phyloP scores from a whole-genome alignment of 2,329 filamentous ascomycete genomes.

The Penicillium italicum region DNA sequence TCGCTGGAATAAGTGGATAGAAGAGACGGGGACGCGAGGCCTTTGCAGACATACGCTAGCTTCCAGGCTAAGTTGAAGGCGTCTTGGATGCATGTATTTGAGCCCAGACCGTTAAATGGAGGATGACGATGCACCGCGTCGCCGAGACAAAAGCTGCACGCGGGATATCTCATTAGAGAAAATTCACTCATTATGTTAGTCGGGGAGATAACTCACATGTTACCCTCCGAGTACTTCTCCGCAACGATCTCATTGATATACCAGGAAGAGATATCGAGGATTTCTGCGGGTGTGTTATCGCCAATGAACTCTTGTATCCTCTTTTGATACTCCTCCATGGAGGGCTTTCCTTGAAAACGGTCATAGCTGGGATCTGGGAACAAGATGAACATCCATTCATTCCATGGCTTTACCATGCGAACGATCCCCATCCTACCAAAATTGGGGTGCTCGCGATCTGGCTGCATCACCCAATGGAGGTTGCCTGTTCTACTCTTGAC shows the following conservation, averaged over 20 bases:
- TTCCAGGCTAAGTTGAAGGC: constrained; percentile 58
- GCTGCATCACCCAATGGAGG: constrained; percentile 59
- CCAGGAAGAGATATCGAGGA: constrained; percentile 57
- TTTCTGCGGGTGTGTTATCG: constrained; percentile 51
- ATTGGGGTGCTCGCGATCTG: constrained; percentile 49
- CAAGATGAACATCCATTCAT: constrained; percentile 60
- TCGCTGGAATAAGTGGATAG: constrained; percentile 47
- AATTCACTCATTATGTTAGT: neutral
- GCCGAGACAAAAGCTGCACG: constrained; percentile 51
- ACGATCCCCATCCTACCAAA: constrained; percentile 52
- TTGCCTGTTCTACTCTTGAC: constrained; percentile 51
- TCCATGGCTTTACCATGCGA: constrained; percentile 62
- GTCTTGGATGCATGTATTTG: constrained; percentile 58
- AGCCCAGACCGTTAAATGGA: constrained; percentile 55
- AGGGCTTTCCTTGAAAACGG: constrained; percentile 39
- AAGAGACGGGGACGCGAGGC: constrained; percentile 31
- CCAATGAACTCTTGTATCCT: constrained; percentile 53
- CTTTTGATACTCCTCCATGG: constrained; percentile 47
- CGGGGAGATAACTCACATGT: constrained; percentile 35
- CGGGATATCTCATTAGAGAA: neutral
- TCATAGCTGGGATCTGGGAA: constrained; percentile 39
- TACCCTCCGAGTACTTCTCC: constrained; percentile 53
- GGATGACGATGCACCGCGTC: constrained; percentile 59
- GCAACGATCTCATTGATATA: constrained; percentile 60
- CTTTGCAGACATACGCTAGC: constrained; percentile 47